These are phyloP conservation scores for Talaromyces verruculosus DNA, from an alignment of 2,329 filamentous ascomycete species.

Conservation along the genomic window DNA sequence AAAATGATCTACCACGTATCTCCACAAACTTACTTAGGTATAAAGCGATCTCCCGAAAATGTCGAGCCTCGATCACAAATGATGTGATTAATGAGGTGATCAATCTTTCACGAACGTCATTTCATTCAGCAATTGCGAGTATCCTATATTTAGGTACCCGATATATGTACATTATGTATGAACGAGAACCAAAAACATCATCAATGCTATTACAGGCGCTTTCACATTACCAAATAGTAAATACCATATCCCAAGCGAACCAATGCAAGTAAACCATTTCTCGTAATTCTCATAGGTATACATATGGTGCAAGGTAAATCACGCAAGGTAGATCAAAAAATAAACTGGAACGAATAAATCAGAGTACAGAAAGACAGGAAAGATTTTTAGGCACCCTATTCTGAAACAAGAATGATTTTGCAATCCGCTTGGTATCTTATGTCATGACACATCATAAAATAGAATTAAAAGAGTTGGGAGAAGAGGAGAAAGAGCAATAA, in stretches of 20 bases:
- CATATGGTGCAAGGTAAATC: constrained; percentile 6
- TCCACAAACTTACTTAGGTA: background rate
- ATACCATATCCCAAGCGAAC: background rate
- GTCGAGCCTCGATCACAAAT: background rate
- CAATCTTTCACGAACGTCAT: background rate
- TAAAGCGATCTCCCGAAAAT: background rate
- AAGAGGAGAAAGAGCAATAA: constrained; percentile 5
- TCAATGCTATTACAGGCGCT: background rate
- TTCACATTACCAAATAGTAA: background rate
- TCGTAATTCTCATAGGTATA: constrained; percentile 7
- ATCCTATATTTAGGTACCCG: background rate
- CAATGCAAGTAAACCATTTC: background rate
- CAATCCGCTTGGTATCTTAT: constrained; percentile 16
- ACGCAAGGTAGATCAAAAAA: background rate
- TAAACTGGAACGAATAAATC: background rate
- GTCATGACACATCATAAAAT: constrained; percentile 10
- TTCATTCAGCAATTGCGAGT: constrained; percentile 5
- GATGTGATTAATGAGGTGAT: background rate
- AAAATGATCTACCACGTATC: constrained; percentile 29
- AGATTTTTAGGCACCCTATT: background rate
- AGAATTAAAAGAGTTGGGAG: constrained; percentile 1
- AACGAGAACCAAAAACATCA: background rate
- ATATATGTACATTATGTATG: background rate
- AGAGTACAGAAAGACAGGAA: background rate
- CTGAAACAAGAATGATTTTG: constrained; percentile 5